phyloP scores from a whole-genome alignment of 257 asterid genomes.

The Solanum pimpinellifolium region DNA sequence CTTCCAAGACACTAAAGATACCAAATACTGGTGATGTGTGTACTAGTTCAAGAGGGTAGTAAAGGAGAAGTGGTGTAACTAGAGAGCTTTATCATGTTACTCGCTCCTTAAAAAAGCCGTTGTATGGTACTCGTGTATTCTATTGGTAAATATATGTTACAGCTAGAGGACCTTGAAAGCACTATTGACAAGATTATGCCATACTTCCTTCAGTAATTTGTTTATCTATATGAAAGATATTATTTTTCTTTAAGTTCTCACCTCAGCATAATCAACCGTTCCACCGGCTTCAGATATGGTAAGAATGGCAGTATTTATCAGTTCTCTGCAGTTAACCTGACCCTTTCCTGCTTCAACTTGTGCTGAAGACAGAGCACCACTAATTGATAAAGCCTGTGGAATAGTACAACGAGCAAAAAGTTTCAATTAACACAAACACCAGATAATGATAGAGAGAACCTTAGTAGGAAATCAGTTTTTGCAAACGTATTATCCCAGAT shows the following conservation, averaged over 20 bases:
- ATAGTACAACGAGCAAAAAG: background rate
- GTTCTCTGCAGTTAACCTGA: conserved; percentile 32
- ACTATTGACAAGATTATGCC: background rate
- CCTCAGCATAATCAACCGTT: conserved; percentile 84
- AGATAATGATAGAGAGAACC: background rate
- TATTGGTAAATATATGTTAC: background rate
- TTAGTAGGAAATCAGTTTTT: background rate
- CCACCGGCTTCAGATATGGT: conserved; percentile 66
- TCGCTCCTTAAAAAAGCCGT: background rate
- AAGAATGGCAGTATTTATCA: conserved; percentile 35
- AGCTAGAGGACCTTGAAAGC: background rate
- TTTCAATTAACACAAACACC: background rate
- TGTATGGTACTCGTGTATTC: background rate
- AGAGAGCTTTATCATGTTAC: background rate
- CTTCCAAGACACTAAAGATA: background rate
- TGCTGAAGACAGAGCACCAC: conserved; percentile 44
- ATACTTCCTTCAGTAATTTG: background rate
- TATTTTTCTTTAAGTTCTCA: conserved; percentile 4
- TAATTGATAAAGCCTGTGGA: conserved; percentile 67
- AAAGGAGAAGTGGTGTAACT: background rate
- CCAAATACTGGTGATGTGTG: background rate
- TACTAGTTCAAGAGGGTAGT: background rate
- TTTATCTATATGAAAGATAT: background rate
- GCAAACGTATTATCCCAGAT: background rate
- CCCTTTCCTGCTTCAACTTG: conserved; percentile 54